Evolutionary conservation across 2,329 filamentous ascomycete genomes (phyloP), one percentile per base, ranked within the genome.

Genomic region (Colletotrichum australisinense): DNA sequence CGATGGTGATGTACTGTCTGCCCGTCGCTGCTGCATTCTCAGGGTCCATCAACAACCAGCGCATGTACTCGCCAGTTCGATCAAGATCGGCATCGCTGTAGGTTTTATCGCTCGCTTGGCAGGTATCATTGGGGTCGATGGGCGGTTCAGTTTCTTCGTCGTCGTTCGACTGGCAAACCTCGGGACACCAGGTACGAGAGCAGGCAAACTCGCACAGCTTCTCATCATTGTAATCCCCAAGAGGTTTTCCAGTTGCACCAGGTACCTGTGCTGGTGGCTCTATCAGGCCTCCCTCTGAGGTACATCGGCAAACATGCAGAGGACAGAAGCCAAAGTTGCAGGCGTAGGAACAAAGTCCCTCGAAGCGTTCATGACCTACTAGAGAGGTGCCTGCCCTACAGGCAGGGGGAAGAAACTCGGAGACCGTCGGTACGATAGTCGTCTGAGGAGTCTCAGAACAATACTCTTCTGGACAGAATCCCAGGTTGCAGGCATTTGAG

Each of bases 191-290:
- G 0, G 84, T 85, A 73, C 86, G 83, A 69, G 81, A 82, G 53
- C 85, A 87, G 5, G 84, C 79, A 72, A 81, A 88, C 63, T 81
- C 84, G 74, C 86, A 88, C 19, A 88, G 79, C 0, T 84, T 84
- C 32, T 80, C 70, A 73, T 87, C 78, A 74, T 35, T 80, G 75
- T 5, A 78, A 79, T 83, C 81, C 24, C 80, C 81, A 0, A 82
- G 80, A 2, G 78, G 30, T 0, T 75, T 75, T 0, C 79, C 79
- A 12, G 76, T 81, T 14, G 9, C 5, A n/a, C 22, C 28, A 12
- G 35, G 28, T 7, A 42, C 4, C 5, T 77, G 76, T 2, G 72
- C 62, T 46, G 79, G 78, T 28, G 75, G 62, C n/a, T 81, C 82
- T 11, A 80, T 80, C 7, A 71, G 24, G 14, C 26, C 76, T 5